phyloP scores from a whole-genome alignment of 2,329 filamentous ascomycete genomes.

The Sporothrix schenckii region DNA sequence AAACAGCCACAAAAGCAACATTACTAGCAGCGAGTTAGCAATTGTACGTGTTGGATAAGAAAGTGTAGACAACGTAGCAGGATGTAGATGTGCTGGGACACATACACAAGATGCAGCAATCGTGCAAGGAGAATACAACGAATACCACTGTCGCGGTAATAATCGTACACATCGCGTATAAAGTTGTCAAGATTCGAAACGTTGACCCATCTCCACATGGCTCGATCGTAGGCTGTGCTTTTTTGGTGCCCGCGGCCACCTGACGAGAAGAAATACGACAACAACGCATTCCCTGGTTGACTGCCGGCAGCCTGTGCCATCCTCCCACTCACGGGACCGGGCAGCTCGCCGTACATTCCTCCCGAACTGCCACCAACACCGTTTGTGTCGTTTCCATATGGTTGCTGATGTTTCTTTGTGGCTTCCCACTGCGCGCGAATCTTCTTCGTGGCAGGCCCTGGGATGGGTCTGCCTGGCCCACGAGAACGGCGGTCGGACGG shows the following conservation, averaged over 20 bases:
- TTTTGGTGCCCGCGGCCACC: conserved; percentile 24
- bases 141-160: conserved; percentile 80
- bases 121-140: conserved; percentile 80
- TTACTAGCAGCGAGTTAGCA: conserved; percentile 56
- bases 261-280: conserved; percentile 35
- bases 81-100: conserved; percentile 31
- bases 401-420: conserved; percentile 54
- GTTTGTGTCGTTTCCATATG: conserved; percentile 49
- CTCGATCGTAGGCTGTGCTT: conserved; percentile 65
- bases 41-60: not conserved
- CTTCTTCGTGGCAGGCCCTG: conserved; percentile 50
- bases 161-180: conserved; percentile 80
- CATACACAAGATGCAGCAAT: conserved; percentile 71
- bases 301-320: not conserved
- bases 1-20: conserved; percentile 77
- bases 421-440: conserved; percentile 59
- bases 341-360: conserved; percentile 40
- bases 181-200: conserved; percentile 88
- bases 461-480: conserved; percentile 40
- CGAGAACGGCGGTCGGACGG: conserved; percentile 22
- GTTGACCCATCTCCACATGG: conserved; percentile 92
- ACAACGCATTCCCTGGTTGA: conserved; percentile 31
- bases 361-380: conserved; percentile 37
- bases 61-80: not conserved
- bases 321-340: not conserved